Conservation (phyloP, 1,284 basidiomycete species). For the Taiwanofungus camphoratus region DNA sequence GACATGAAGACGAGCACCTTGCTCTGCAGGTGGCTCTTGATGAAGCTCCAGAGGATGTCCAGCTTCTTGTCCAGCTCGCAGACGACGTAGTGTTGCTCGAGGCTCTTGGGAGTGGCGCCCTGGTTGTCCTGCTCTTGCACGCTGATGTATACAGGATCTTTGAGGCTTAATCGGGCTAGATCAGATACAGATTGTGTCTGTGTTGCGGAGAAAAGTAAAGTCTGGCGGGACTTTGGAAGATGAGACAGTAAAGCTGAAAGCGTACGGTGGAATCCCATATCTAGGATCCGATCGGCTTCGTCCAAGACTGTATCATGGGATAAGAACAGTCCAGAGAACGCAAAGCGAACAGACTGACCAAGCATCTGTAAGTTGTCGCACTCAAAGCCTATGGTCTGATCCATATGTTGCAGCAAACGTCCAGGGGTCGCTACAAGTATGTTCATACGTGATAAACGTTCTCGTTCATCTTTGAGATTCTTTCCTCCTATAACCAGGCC, state of each 20-base stretch:
- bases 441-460: slow-evolving; percentile 89
- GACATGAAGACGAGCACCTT: slow-evolving; percentile 96
- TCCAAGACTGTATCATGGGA: slow-evolving; percentile 67
- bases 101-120: slow-evolving; percentile 54
- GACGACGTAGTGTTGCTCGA: slow-evolving; percentile 90
- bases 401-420: slow-evolving; percentile 93
- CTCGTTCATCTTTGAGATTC: slow-evolving; percentile 89
- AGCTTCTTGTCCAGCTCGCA: slow-evolving; percentile 86
- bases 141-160: slow-evolving; percentile 78
- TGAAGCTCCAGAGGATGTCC: slow-evolving; percentile 90
- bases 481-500: slow-evolving; percentile 97
- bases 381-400: slow-evolving; percentile 95
- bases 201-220: slow-evolving; percentile 94
- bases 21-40: slow-evolving; percentile 89
- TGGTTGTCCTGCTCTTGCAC: slow-evolving; percentile 42
- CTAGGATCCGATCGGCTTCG: slow-evolving; percentile 94
- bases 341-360: slow-evolving; percentile 53
- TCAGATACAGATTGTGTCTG: slow-evolving; percentile 90
- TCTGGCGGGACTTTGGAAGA: slow-evolving; percentile 83
- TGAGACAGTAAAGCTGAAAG: slow-evolving; percentile 89
- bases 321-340: slow-evolving; percentile 1
- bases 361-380: slow-evolving; percentile 86
- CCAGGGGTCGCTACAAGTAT: slow-evolving; percentile 97
- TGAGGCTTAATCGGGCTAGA: slow-evolving; percentile 86
- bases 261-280: slow-evolving; percentile 92